Evolutionary conservation across 2,329 filamentous ascomycete genomes (phyloP).

Genomic region (Botrytis fragariae): DNA sequence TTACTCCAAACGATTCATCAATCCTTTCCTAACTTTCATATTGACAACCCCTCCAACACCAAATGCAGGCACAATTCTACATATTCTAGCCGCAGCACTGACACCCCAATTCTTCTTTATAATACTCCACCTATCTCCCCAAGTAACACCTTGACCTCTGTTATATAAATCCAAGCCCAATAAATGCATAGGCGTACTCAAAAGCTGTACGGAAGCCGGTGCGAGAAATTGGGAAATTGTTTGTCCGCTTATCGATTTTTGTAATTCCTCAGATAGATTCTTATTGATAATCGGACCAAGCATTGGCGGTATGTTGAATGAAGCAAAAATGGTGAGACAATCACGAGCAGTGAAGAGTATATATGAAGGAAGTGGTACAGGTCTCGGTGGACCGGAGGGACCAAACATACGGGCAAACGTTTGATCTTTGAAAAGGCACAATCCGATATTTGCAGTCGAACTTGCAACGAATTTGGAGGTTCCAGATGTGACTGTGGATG

Average conservation of each 20-base stretch:
- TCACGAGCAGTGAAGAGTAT: slow-evolving; percentile 78
- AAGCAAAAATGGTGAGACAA: slow-evolving; percentile 85
- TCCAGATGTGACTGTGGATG: slow-evolving; percentile 67
- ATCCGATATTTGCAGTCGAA: slow-evolving; percentile 74
- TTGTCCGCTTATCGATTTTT: slow-evolving; percentile 50
- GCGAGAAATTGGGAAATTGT: slow-evolving; percentile 75
- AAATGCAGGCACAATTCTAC: slow-evolving; percentile 84
- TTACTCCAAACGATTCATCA: slow-evolving; percentile 50
- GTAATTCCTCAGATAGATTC: slow-evolving; percentile 52
- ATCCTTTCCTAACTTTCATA: slow-evolving; percentile 60
- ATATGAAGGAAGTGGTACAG: slow-evolving; percentile 70
- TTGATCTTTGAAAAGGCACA: slow-evolving; percentile 88
- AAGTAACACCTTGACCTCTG: slow-evolving; percentile 48
- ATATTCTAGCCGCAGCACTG: slow-evolving; percentile 72
- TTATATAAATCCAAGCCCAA: slow-evolving; percentile 87
- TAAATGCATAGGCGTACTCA: slow-evolving; percentile 81
- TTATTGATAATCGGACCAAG: slow-evolving; percentile 67
- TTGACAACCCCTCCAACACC: slow-evolving; percentile 88
- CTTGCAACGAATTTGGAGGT: slow-evolving; percentile 79
- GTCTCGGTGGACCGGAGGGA: slow-evolving; percentile 51
- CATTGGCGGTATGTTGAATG: slow-evolving; percentile 82
- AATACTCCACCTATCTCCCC: slow-evolving; percentile 60
- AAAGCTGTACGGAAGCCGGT: slow-evolving; percentile 73
- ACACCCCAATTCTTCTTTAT: slow-evolving; percentile 75
- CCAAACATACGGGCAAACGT: slow-evolving; percentile 83